Evolutionary conservation across 495 filamentous ascomycete species (phyloP).

Genomic region (Aspergillus saccharolyticus): DNA sequence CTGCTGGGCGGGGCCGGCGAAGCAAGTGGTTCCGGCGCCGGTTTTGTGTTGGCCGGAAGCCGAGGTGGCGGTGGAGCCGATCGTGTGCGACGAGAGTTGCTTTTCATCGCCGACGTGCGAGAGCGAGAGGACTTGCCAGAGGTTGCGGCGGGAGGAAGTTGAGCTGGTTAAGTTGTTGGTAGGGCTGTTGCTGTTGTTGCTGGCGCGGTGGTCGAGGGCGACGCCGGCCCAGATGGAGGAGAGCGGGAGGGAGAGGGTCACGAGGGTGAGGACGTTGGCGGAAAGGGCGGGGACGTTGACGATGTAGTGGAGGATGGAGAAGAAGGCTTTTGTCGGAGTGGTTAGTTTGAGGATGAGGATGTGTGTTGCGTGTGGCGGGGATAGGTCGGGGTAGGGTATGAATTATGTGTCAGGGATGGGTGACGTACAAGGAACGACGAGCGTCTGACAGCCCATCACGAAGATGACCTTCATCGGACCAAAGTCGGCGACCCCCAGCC

Average conservation of each 20-base stretch:
- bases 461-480: conserved; percentile 68
- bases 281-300: conserved; percentile 51
- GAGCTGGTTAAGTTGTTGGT: neutral
- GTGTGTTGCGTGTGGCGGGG: conserved; percentile 2
- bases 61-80: neutral
- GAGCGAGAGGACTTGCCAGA: conserved; percentile 25
- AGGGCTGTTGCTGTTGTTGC: neutral
- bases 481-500: conserved; percentile 54
- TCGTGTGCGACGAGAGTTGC: neutral
- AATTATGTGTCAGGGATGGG: no score
- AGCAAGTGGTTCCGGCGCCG: conserved; percentile 23
- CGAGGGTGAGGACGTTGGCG: conserved; percentile 60
- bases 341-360: neutral
- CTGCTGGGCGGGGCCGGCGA: conserved; percentile 18
- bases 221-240: conserved; percentile 72
- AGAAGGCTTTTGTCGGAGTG: conserved; percentile 48
- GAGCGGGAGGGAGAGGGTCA: conserved; percentile 70
- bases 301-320: conserved; percentile 60
- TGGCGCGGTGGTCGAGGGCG: conserved; percentile 25
- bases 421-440: conserved; percentile 71
- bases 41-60: neutral
- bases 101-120: conserved; percentile 13
- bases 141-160: conserved; percentile 18
- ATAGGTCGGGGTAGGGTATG: conserved; percentile 1
- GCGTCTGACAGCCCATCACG: conserved; percentile 69